A percentile compares a stretch with the other conserved stretches of the same genome.
Evolutionary conservation across 2,329 filamentous ascomycete genomes (phyloP).

Genomic region (Acrocalymma vagum): DNA sequence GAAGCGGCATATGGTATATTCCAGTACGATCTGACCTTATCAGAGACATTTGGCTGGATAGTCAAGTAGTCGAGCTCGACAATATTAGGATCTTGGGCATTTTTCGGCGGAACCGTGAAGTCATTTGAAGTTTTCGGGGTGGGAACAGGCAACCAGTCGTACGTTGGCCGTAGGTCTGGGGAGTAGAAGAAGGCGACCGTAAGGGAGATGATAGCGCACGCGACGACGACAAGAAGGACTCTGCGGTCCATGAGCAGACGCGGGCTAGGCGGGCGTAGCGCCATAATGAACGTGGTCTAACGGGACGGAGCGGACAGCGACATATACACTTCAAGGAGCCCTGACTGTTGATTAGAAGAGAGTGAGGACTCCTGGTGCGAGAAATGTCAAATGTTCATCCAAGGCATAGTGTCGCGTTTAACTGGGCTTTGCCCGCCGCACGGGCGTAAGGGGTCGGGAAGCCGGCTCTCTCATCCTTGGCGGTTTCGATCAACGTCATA

Average conservation of each 20-base stretch:
- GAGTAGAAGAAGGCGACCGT: slow-evolving; percentile 37
- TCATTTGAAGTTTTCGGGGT: slow-evolving; percentile 23
- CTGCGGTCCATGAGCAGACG: slow-evolving; percentile 37
- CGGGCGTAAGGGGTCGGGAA: no score
- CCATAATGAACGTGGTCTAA: slow-evolving; percentile 22
- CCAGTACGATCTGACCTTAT: slow-evolving; percentile 39
- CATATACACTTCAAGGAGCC: no score
- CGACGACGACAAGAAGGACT: slow-evolving; percentile 29
- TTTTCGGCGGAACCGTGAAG: slow-evolving; percentile 34
- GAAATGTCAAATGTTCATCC: no score
- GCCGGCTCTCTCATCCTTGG: no score
- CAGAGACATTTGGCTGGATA: slow-evolving; percentile 36
- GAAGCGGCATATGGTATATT: slow-evolving; percentile 44
- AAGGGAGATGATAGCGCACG: slow-evolving; percentile 29
- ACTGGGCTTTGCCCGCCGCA: no score
- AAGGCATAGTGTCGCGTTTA: no score
- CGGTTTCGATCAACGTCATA: no score
- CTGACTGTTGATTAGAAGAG: no score
- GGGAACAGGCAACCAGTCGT: slow-evolving; percentile 36
- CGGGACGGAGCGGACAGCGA: no score
- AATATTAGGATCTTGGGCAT: slow-evolving; percentile 34
- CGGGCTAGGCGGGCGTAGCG: slow-evolving; percentile 32
- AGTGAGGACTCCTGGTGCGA: no score
- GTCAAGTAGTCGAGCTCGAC: slow-evolving; percentile 41
- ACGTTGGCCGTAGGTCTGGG: slow-evolving; percentile 29